Conservation (phyloP, 139 green algal species). For the Chlamydomonas schloesseri region DNA sequence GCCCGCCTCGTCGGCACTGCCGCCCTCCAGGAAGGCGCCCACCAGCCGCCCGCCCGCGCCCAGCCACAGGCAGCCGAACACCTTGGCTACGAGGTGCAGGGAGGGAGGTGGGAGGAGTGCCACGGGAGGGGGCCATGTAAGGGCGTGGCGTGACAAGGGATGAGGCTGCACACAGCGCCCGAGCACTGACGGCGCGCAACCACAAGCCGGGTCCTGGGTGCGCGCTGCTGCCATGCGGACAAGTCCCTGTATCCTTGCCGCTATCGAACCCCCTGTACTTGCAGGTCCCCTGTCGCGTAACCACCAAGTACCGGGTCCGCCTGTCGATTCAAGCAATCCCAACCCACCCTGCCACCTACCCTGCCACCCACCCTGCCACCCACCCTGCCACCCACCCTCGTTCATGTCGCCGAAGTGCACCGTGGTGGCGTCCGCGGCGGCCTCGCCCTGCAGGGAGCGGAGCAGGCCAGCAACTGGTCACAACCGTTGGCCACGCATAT, state of each 20-base stretch:
- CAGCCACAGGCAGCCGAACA: conserved; percentile 90
- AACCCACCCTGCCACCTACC: too few species aligned
- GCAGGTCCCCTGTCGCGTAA: too few species aligned
- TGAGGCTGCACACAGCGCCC: too few species aligned
- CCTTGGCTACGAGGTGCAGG: conserved; percentile 61
- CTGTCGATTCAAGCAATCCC: too few species aligned
- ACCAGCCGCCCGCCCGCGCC: conserved; percentile 78
- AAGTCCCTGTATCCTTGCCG: too few species aligned
- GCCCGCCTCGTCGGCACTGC: conserved; percentile 77
- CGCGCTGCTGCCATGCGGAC: too few species aligned
- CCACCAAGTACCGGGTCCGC: not conserved
- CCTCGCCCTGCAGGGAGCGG: conserved; percentile 62
- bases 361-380: too few species aligned
- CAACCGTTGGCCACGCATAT: too few species aligned
- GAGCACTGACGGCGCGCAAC: too few species aligned
- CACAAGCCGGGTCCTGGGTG: too few species aligned
- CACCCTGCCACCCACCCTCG: not conserved
- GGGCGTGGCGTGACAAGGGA: not conserved
- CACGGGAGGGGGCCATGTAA: not conserved
- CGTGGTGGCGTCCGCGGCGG: conserved; percentile 55
- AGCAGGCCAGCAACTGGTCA: too few species aligned
- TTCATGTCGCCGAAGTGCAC: conserved; percentile 68
- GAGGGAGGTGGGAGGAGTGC: not conserved
- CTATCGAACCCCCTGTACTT: too few species aligned
- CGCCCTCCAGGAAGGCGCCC: conserved; percentile 89